A percentile compares a stretch with the other conserved stretches of the same genome.
These are phyloP conservation scores for Globisporangium polare DNA, from an alignment of 352 stramenopile genomes.

Conservation along the genomic window DNA sequence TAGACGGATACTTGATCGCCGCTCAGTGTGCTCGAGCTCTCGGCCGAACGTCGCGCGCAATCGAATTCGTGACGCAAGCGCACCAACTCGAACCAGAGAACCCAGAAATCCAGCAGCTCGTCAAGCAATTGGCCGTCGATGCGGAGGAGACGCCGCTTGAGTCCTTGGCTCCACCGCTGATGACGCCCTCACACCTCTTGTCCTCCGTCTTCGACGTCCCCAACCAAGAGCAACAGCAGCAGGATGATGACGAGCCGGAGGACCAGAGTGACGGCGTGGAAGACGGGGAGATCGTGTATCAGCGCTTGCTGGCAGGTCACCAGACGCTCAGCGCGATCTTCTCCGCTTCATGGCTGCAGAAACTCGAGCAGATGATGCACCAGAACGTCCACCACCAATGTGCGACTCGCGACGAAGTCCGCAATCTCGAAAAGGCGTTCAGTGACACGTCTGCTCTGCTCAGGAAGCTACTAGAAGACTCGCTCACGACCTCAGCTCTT, in stretches of 20 bases:
- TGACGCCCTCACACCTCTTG: constrained; percentile 15
- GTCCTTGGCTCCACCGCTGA: constrained; percentile 5
- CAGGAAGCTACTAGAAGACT: constrained; percentile 7
- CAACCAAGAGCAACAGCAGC: constrained; percentile 10
- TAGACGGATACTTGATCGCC: constrained; percentile 27
- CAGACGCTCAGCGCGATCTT: constrained; percentile 17
- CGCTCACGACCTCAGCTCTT: neutral
- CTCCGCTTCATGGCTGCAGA: constrained; percentile 30
- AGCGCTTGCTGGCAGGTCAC: constrained; percentile 1
- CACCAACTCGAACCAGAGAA: constrained; percentile 17
- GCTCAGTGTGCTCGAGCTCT: constrained; percentile 40
- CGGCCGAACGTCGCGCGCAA: constrained; percentile 26
- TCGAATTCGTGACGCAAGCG: constrained; percentile 22
- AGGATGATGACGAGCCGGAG: constrained; percentile 13
- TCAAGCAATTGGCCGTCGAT: constrained; percentile 31
- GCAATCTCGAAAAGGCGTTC: constrained; percentile 22
- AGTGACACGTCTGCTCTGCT: constrained; percentile 3
- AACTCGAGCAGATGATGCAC: constrained; percentile 48
- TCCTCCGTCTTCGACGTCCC: constrained; percentile 5
- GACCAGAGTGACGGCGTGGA: neutral
- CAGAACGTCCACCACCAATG: constrained; percentile 55
- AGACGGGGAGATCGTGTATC: neutral
- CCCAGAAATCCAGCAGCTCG: constrained; percentile 25
- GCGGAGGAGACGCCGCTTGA: constrained; percentile 5
- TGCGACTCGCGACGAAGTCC: constrained; percentile 25